Evolutionary conservation across 139 green algal species (phyloP).

Genomic region (Chlamydomonas applanata): DNA sequence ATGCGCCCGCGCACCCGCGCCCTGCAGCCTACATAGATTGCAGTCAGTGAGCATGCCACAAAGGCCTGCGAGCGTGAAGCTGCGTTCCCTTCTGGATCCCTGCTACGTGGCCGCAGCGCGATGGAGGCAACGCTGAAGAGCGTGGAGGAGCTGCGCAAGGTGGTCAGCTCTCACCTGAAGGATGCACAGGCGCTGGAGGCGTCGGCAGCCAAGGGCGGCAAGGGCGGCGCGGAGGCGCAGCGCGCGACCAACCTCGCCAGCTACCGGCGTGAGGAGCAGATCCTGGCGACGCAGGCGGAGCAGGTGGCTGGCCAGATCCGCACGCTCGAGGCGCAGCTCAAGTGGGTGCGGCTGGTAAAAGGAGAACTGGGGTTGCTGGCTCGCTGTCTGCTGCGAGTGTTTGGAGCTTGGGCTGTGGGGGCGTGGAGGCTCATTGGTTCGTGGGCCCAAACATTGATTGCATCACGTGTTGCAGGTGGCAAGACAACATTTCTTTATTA

Average conservation of each 20-base stretch:
- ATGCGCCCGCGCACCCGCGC: background rate
- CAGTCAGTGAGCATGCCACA: too few species aligned
- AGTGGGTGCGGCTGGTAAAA: background rate
- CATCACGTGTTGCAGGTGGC: constrained; percentile 3
- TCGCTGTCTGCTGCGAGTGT: too few species aligned
- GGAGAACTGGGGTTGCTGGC: background rate
- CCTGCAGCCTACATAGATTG: too few species aligned
- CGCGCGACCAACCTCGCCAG: background rate
- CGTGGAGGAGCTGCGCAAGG: constrained; percentile 40
- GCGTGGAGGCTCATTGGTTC: too few species aligned
- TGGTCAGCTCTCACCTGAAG: constrained; percentile 41
- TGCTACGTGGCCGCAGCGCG: background rate
- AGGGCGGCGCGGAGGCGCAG: background rate
- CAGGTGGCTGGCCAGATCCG: constrained; percentile 41
- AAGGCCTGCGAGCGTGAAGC: too few species aligned
- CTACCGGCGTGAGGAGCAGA: constrained; percentile 45
- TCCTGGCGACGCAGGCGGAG: constrained; percentile 28
- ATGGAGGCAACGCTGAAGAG: constrained; percentile 17
- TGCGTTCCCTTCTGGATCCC: too few species aligned
- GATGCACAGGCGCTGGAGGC: constrained; percentile 7
- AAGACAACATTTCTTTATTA: too few species aligned
- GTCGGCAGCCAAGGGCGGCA: background rate
- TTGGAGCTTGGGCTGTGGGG: background rate
- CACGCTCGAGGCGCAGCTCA: constrained; percentile 48
- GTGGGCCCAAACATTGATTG: background rate